These are phyloP conservation scores for Populus tomentosa DNA, from an alignment of 441 rosid species.

Conservation along the genomic window DNA sequence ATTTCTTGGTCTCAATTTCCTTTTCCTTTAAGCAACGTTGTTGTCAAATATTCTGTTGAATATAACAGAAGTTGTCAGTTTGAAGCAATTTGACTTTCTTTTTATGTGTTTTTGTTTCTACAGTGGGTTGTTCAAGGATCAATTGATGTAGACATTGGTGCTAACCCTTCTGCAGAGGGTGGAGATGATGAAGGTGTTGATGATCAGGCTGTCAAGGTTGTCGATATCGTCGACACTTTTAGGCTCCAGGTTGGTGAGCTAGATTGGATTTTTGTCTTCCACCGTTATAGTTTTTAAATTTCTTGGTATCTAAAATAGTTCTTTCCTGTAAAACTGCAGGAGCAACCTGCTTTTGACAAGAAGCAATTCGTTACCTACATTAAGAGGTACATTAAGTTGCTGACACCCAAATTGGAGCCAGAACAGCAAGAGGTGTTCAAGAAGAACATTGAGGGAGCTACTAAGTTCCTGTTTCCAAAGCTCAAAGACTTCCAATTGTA, in stretches of 20 bases:
- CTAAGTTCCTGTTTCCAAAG: conserved; percentile 69
- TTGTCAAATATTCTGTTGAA: background rate
- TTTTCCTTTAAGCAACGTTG: background rate
- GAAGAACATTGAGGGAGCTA: conserved; percentile 76
- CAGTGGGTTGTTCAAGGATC: conserved; percentile 83
- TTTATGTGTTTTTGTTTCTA: background rate
- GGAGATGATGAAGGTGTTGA: conserved; percentile 79
- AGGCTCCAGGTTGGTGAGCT: conserved; percentile 62
- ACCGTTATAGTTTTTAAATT: background rate
- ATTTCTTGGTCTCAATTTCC: background rate
- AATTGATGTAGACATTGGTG: conserved; percentile 73
- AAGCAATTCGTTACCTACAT: conserved; percentile 57
- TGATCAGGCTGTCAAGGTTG: conserved; percentile 63
- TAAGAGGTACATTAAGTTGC: conserved; percentile 65
- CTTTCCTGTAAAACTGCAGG: conserved; percentile 31
- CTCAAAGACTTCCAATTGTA: conserved; percentile 83
- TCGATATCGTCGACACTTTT: conserved; percentile 91
- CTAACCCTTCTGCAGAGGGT: conserved; percentile 92
- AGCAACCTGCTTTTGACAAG: conserved; percentile 85
- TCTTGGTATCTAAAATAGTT: background rate
- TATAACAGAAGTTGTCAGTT: background rate
- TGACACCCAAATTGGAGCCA: conserved; percentile 56
- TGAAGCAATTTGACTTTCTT: background rate
- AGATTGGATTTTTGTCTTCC: background rate
- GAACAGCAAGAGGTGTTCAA: conserved; percentile 56